Evolutionary conservation across 495 filamentous ascomycete genomes (phyloP).

Genomic region (Xylaria palmicola): DNA sequence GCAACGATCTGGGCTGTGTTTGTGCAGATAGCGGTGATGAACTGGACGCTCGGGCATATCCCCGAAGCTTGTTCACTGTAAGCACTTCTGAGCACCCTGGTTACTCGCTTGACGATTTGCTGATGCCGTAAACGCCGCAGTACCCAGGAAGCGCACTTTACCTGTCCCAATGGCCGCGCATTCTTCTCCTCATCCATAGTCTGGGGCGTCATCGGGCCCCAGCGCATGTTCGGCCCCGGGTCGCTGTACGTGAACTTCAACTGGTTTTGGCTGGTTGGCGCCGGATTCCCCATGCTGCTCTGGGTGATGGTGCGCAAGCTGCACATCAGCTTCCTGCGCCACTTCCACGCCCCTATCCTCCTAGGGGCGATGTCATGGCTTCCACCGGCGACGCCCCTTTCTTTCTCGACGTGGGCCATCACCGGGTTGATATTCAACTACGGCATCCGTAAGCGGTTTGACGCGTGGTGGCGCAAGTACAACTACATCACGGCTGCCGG

Average conservation of each 20-base stretch:
- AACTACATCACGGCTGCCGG: slow-evolving; percentile 67
- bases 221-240: slow-evolving; percentile 55
- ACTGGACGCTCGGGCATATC: slow-evolving; percentile 60
- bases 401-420: slow-evolving; percentile 59
- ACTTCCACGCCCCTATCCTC: slow-evolving; percentile 58
- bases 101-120: background rate
- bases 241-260: slow-evolving; percentile 58
- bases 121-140: slow-evolving; percentile 7
- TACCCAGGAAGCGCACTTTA: slow-evolving; percentile 51
- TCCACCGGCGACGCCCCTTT: slow-evolving; percentile 59
- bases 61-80: slow-evolving; percentile 47
- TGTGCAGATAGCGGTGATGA: slow-evolving; percentile 59
- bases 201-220: slow-evolving; percentile 60
- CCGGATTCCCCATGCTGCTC: slow-evolving; percentile 47
- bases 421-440: slow-evolving; percentile 60
- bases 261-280: slow-evolving; percentile 60
- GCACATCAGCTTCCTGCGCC: slow-evolving; percentile 43
- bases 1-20: slow-evolving; percentile 56
- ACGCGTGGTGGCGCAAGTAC: slow-evolving; percentile 59
- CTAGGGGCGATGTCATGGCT: slow-evolving; percentile 58
- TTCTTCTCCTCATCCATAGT: slow-evolving; percentile 57
- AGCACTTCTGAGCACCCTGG: background rate
- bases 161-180: slow-evolving; percentile 60
- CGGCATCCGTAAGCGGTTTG: slow-evolving; percentile 46
- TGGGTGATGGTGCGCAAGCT: slow-evolving; percentile 54